Evolutionary conservation across 2,329 filamentous ascomycete species (phyloP).

Genomic region (Catunica adiposa): DNA sequence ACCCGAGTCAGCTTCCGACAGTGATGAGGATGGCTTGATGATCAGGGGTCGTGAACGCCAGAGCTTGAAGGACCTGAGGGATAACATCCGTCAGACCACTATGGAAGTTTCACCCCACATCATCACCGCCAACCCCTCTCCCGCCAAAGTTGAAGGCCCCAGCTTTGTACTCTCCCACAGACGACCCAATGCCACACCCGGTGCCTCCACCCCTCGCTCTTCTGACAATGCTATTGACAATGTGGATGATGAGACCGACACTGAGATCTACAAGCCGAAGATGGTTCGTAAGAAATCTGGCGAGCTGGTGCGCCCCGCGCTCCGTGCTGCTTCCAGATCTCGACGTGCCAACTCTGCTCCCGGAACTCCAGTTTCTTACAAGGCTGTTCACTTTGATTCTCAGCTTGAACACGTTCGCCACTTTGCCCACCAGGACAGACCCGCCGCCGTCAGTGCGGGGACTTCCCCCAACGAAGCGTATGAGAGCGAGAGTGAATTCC

Average conservation of each 20-base stretch:
- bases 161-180: slow-evolving; percentile 23
- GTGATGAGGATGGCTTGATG: slow-evolving; percentile 45
- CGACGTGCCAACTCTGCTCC: slow-evolving; percentile 88
- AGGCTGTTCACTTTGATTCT: slow-evolving; percentile 96
- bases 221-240: slow-evolving; percentile 32
- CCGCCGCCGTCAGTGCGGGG: slow-evolving; percentile 86
- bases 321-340: slow-evolving; percentile 53
- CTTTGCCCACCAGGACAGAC: slow-evolving; percentile 84
- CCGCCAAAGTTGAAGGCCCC: slow-evolving; percentile 26
- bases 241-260: slow-evolving; percentile 48
- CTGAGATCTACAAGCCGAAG: slow-evolving; percentile 54
- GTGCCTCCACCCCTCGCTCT: slow-evolving; percentile 25
- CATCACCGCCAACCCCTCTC: slow-evolving; percentile 23
- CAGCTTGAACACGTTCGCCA: slow-evolving; percentile 92
- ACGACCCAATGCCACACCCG: slow-evolving; percentile 40
- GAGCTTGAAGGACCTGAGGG: slow-evolving; percentile 53
- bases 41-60: slow-evolving; percentile 33
- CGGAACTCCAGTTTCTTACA: slow-evolving; percentile 86
- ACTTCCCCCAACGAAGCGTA: slow-evolving; percentile 82
- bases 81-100: slow-evolving; percentile 49
- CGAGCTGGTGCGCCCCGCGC: slow-evolving; percentile 81
- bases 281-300: slow-evolving; percentile 98
- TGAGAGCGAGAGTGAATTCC: slow-evolving; percentile 77
- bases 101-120: slow-evolving; percentile 16
- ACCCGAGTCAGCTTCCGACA: slow-evolving; percentile 61